phyloP scores from a whole-genome alignment of 345 rosid genomes.

The Microthlaspi erraticum region DNA sequence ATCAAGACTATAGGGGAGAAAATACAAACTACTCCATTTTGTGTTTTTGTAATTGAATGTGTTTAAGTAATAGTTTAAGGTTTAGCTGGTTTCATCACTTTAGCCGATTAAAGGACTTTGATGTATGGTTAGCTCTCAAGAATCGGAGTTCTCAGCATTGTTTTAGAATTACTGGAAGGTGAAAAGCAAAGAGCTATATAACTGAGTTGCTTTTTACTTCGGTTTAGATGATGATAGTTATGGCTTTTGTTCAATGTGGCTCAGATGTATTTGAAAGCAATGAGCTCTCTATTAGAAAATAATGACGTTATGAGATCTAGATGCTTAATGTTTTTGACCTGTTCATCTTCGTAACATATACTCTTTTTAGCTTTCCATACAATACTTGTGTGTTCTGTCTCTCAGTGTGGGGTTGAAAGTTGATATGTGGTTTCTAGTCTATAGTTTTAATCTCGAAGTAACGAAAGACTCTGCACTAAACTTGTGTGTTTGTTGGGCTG shows the following conservation, averaged over 20 bases:
- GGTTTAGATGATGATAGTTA: conserved; percentile 2
- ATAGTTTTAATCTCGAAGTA: conserved; percentile 2
- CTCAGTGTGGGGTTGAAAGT: conserved; percentile 2
- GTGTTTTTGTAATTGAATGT: neutral
- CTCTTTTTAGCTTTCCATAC: neutral
- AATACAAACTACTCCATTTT: neutral
- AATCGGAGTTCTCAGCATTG: conserved; percentile 10
- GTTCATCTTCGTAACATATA: conserved; percentile 17
- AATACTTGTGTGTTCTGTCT: conserved; percentile 10
- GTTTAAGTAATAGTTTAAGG: neutral
- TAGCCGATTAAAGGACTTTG: neutral
- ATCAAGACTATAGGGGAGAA: neutral
- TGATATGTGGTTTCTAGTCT: conserved; percentile 10
- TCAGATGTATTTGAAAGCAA: neutral
- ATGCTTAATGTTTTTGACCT: neutral
- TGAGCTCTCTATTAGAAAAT: neutral
- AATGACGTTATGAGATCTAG: neutral
- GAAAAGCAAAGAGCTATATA: neutral
- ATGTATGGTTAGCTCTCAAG: neutral
- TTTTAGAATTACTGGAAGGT: conserved; percentile 8
- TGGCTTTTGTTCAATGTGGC: conserved; percentile 7
- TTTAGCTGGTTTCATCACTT: neutral
- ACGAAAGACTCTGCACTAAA: neutral
- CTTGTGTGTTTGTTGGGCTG: neutral
- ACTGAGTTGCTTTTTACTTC: neutral